Evolutionary conservation across 805 yeast species (phyloP).

Genomic region (Wickerhamia fluorescens): DNA sequence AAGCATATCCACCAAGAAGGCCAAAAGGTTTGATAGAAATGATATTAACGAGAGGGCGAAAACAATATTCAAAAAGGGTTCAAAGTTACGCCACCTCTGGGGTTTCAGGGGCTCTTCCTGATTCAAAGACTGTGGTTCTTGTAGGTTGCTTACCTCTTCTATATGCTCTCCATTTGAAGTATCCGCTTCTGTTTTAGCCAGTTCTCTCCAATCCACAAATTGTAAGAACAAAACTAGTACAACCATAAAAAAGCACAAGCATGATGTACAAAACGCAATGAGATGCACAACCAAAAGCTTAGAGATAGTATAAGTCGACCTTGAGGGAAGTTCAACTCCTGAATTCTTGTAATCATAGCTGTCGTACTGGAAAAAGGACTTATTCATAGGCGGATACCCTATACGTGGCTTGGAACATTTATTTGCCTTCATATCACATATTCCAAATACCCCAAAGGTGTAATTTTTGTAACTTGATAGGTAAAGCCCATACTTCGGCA

Average conservation of each 20-base stretch:
- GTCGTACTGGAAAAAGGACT: slow-evolving; percentile 6
- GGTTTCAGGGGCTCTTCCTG: slow-evolving; percentile 1
- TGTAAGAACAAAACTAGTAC: slow-evolving; percentile 7
- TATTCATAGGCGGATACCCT: slow-evolving; percentile 27
- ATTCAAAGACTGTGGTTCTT: neutral
- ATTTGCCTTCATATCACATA: slow-evolving; percentile 23
- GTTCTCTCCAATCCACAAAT: slow-evolving; percentile 4
- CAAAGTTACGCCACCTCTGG: no score
- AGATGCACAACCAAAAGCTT: slow-evolving; percentile 37
- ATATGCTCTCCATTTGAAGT: neutral
- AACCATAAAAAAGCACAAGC: slow-evolving; percentile 12
- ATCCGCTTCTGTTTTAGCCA: neutral
- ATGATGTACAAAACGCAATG: slow-evolving; percentile 27
- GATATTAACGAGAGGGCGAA: slow-evolving; percentile 59
- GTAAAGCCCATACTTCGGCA: slow-evolving; percentile 15
- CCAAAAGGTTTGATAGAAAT: slow-evolving; percentile 61
- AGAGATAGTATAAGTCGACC: slow-evolving; percentile 32
- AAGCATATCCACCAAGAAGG: slow-evolving; percentile 76
- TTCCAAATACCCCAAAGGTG: slow-evolving; percentile 40
- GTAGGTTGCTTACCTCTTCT: neutral
- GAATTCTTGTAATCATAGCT: slow-evolving; percentile 7
- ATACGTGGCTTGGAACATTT: slow-evolving; percentile 28
- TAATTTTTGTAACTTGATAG: slow-evolving; percentile 25
- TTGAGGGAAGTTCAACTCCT: slow-evolving; percentile 33
- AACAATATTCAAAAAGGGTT: slow-evolving; percentile 40